Evolutionary conservation across 345 rosid genomes (phyloP).

Genomic region (Aegle marmelos): DNA sequence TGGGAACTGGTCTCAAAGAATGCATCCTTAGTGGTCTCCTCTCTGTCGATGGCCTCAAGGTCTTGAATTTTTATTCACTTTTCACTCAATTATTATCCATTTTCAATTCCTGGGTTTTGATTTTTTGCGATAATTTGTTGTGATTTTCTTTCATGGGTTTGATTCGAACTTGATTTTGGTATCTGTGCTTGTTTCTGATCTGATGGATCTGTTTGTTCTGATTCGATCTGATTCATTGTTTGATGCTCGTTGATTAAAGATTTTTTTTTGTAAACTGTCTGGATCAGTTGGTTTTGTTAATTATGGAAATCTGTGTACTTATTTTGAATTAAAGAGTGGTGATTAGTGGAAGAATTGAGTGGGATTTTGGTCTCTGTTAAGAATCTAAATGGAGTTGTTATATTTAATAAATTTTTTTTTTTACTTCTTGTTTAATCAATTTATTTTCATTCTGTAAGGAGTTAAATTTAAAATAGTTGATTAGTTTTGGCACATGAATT

Average conservation of each 20-base stretch:
- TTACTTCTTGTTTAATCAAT: not conserved
- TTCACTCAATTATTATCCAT: not conserved
- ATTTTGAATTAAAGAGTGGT: not conserved
- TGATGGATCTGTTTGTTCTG: slow-evolving; percentile 22
- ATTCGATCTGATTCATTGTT: slow-evolving; percentile 14
- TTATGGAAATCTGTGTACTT: not conserved
- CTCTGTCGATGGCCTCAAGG: slow-evolving; percentile 98
- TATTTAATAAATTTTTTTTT: not conserved
- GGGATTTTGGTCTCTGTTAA: not conserved
- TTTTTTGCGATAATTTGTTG: not conserved
- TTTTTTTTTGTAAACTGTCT: not conserved
- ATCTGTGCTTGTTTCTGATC: slow-evolving; percentile 16
- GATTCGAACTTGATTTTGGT: not conserved
- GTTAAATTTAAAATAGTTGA: not conserved
- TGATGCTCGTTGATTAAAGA: not conserved
- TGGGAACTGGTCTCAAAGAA: slow-evolving; percentile 99
- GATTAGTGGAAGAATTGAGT: not conserved
- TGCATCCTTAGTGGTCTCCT: slow-evolving; percentile 99
- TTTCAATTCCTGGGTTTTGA: not conserved
- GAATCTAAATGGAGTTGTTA: not conserved
- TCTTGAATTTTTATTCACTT: slow-evolving; percentile 16
- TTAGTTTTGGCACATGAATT: not conserved
- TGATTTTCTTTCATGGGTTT: not conserved
- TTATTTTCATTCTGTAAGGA: not conserved
- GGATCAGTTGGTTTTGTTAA: not conserved